Percentiles rank a stretch among this genome's conserved stretches.
These are phyloP conservation scores for Ilex paraguariensis DNA, from an alignment of 305 asterid species.

Conservation along the genomic window DNA sequence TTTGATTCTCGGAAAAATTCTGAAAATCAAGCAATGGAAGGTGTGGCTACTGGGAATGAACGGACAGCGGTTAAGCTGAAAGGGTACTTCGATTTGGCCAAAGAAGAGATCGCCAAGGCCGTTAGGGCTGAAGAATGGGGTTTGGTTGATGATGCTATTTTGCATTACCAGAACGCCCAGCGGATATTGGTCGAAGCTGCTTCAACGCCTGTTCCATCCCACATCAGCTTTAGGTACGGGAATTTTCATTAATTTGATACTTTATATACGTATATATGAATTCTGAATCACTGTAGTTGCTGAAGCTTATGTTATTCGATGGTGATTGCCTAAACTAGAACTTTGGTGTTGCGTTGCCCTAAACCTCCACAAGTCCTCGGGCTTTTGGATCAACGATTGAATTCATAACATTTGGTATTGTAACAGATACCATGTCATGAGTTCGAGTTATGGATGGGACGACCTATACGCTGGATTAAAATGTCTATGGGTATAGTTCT, in stretches of 20 bases:
- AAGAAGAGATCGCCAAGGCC: conserved; percentile 80
- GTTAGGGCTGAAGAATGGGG: conserved; percentile 99
- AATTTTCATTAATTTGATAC: not conserved
- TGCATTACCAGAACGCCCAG: conserved; percentile 62
- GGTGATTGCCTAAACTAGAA: too few relatives aligned
- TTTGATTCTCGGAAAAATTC: conserved; percentile 33
- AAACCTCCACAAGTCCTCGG: too few relatives aligned
- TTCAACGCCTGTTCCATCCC: conserved; percentile 90
- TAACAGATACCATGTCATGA: too few relatives aligned
- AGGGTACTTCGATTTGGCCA: conserved; percentile 90
- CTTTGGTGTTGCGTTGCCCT: too few relatives aligned
- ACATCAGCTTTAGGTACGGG: conserved; percentile 67
- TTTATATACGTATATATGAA: not conserved
- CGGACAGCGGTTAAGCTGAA: conserved; percentile 81
- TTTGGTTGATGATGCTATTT: conserved; percentile 64
- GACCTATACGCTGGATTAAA: too few relatives aligned
- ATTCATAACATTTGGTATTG: too few relatives aligned
- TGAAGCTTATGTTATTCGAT: too few relatives aligned
- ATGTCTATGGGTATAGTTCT: too few relatives aligned
- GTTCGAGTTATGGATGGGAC: too few relatives aligned
- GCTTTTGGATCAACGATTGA: too few relatives aligned
- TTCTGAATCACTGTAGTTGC: not conserved
- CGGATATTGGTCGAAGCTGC: conserved; percentile 65
- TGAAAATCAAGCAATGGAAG: conserved; percentile 53
- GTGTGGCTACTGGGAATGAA: conserved; percentile 76